Evolutionary conservation across 495 filamentous ascomycete species (phyloP), one percentile per base, ranked within the genome.

Genomic region (Penicillium malachiteum): DNA sequence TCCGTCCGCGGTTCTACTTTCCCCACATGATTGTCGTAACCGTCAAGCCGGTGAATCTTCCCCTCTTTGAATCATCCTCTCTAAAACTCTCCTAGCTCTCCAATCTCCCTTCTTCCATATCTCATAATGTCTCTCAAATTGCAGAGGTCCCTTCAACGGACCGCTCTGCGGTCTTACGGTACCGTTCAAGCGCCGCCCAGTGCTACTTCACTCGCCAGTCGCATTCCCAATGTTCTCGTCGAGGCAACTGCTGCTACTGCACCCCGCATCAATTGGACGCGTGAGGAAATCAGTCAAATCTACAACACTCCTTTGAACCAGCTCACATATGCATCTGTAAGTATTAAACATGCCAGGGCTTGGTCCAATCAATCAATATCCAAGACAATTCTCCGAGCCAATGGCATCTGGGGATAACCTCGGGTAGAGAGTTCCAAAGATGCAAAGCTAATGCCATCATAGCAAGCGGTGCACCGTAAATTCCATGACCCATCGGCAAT

Each of bases 221-320:
- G 59, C n/a, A 68, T 77, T 40, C 74, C 75, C 35, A 48, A 57
- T 37, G 74, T 61, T 5, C 60, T 83, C 33, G 72, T 77, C 40
- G 68, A 79, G 62, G 87, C 88, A 6, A 76, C 86, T 10, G 69
- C 75, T 8, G 82, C 86, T 8, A 77, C 71, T 0, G 71, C 60
- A 32, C 82, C 87, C 16, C 78, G 88, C 45, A 87, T 81, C 55
- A 82, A 82, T 64, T 93, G 90, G 90, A 89, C 88, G 11, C 84
- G 81, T 54, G 87, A 90, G 14, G 88, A 93, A 70, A 86, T 92
- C 46, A 67, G 79, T 42, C 79, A 84, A 54, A 84, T 95, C 60
- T 92, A 92, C 65, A 76, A 90, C 63, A 87, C 84, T 5, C 88
- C 89, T 0, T 75, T 93, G 69, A 87, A 88, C 77, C 84, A 91